phyloP scores from a whole-genome alignment of 139 green algal species.

The Chara braunii region DNA sequence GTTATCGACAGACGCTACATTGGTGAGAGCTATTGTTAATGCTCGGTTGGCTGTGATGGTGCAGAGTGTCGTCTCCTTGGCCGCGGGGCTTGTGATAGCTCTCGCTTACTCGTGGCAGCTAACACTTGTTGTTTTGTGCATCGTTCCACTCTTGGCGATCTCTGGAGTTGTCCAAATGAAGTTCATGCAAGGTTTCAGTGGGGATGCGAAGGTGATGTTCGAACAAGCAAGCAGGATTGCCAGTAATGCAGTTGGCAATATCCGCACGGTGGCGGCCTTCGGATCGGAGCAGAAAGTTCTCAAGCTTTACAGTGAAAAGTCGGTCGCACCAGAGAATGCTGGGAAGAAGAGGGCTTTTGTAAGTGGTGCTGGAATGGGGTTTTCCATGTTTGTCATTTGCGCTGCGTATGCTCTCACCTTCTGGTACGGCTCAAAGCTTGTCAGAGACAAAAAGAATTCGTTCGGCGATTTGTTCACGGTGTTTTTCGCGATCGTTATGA shows the following conservation, averaged over 20 bases:
- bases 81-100: constrained; percentile 39
- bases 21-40: constrained; percentile 34
- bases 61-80: constrained; percentile 27
- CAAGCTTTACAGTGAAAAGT: constrained; percentile 30
- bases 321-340: not conserved
- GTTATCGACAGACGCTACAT: constrained; percentile 27
- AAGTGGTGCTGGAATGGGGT: constrained; percentile 48
- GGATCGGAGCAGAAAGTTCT: constrained; percentile 19
- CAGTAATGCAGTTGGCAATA: constrained; percentile 27
- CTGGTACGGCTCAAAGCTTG: constrained; percentile 52
- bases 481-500: constrained; percentile 41
- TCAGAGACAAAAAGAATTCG: constrained; percentile 33
- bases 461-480: constrained; percentile 67
- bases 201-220: constrained; percentile 28
- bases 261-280: constrained; percentile 41
- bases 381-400: constrained; percentile 59
- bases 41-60: constrained; percentile 26
- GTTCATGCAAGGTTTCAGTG: constrained; percentile 22
- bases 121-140: constrained; percentile 30
- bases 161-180: constrained; percentile 33
- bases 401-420: constrained; percentile 60
- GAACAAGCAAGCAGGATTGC: constrained; percentile 25
- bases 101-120: constrained; percentile 40
- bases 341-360: constrained; percentile 10
- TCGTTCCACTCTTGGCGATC: constrained; percentile 37